Evolutionary conservation across 768 basidiomycete genomes (phyloP).

Genomic region (Rubroboletus pulcherrimus): DNA sequence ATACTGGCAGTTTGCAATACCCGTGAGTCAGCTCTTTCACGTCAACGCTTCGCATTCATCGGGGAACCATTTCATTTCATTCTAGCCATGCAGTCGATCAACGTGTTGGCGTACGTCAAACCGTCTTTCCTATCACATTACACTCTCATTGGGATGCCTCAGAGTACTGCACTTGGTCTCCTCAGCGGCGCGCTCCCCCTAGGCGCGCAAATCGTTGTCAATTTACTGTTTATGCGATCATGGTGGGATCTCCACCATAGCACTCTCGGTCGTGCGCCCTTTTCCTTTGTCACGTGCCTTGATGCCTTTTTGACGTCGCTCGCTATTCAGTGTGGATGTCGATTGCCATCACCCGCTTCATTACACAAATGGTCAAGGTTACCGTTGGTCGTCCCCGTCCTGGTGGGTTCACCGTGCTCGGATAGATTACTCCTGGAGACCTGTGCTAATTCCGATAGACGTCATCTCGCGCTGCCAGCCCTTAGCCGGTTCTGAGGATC

Average conservation of each 20-base stretch:
- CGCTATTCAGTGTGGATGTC: conserved; percentile 55
- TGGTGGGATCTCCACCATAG: conserved; percentile 89
- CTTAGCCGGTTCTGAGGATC: conserved; percentile 55
- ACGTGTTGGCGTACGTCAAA: conserved; percentile 51
- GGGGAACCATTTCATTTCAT: not conserved
- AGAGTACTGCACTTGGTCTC: conserved; percentile 41
- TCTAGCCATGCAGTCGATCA: conserved; percentile 63
- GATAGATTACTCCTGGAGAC: not conserved
- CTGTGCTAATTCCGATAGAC: conserved; percentile 11
- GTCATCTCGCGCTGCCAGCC: conserved; percentile 56
- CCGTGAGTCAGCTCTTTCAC: conserved; percentile 30
- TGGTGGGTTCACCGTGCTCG: conserved; percentile 37
- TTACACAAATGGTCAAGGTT: conserved; percentile 82
- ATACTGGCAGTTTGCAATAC: conserved; percentile 29
- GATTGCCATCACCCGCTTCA: conserved; percentile 66
- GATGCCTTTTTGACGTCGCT: not conserved
- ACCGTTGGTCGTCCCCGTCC: conserved; percentile 88
- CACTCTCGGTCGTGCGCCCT: conserved; percentile 26
- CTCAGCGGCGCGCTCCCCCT: conserved; percentile 56
- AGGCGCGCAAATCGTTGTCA: conserved; percentile 61
- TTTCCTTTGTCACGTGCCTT: not conserved
- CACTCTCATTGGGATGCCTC: not conserved
- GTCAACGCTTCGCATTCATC: not conserved
- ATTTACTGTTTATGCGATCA: conserved; percentile 65
- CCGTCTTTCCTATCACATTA: not conserved